Conservation (phyloP, 768 basidiomycete genomes). For the Mycena albidolilacea region DNA sequence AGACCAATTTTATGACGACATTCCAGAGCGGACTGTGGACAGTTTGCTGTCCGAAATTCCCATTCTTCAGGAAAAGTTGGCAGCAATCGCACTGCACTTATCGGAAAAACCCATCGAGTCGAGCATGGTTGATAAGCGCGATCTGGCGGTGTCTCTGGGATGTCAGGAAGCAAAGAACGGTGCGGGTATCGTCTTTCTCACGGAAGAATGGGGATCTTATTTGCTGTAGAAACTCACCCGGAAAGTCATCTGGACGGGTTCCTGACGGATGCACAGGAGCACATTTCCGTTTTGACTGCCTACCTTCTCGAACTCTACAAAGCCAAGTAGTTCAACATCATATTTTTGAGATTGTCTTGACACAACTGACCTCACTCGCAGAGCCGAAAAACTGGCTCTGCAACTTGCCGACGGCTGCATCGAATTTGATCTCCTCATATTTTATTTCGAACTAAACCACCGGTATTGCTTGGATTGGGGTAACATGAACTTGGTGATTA, state of each 20-base stretch:
- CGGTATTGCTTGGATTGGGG: conserved; percentile 19
- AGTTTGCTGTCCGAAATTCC: conserved; percentile 28
- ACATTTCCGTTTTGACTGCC: conserved; percentile 17
- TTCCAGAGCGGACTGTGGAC: conserved; percentile 15
- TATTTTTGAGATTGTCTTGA: neutral
- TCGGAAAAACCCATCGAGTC: neutral
- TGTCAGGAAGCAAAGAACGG: conserved; percentile 27
- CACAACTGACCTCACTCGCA: neutral
- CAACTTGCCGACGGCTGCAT: conserved; percentile 30
- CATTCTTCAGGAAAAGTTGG: conserved; percentile 15
- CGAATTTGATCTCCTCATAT: conserved; percentile 23
- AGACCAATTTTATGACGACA: conserved; percentile 32
- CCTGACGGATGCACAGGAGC: conserved; percentile 16
- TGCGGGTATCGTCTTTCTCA: neutral
- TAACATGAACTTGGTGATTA: conserved; percentile 1
- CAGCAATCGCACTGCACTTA: conserved; percentile 7
- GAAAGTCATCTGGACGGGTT: conserved; percentile 23
- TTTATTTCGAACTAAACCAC: conserved; percentile 20
- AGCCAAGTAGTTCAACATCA: conserved; percentile 8
- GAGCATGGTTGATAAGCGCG: conserved; percentile 18
- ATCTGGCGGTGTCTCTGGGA: conserved; percentile 10
- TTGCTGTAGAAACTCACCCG: neutral
- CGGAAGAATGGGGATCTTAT: neutral
- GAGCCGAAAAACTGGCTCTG: conserved; percentile 24
- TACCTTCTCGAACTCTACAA: conserved; percentile 33